A percentile compares a stretch with the other conserved stretches of the same genome.
Conservation (phyloP, 2,329 filamentous ascomycete genomes). For the Elsinoe perseae region DNA sequence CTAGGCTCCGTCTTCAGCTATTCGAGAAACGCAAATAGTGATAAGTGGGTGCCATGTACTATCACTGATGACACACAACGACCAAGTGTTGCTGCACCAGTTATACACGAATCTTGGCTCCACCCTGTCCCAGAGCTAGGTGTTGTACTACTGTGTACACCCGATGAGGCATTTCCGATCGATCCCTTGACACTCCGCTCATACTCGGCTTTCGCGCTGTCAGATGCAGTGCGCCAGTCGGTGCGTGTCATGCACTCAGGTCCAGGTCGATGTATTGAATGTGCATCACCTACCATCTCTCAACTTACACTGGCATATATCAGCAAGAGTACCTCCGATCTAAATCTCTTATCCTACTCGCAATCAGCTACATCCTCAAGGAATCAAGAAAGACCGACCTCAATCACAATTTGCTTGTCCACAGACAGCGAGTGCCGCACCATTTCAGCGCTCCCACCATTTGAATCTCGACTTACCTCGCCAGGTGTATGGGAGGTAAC, state of each 20-base stretch:
- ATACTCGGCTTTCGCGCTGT: neutral
- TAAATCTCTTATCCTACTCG: neutral
- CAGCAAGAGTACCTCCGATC: neutral
- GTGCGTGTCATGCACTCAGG: neutral
- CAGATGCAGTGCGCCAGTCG: neutral
- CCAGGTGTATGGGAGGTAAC: slow-evolving; percentile 60
- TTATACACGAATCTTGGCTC: slow-evolving; percentile 3
- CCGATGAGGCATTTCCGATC: neutral
- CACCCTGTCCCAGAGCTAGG: neutral
- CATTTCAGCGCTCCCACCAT: slow-evolving; percentile 6
- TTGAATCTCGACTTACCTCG: slow-evolving; percentile 49
- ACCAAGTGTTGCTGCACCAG: neutral
- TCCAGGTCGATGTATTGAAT: neutral
- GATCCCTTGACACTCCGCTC: neutral
- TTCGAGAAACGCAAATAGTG: neutral
- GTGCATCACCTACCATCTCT: neutral
- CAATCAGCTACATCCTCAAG: neutral
- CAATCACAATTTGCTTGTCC: neutral
- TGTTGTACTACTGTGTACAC: slow-evolving; percentile 4
- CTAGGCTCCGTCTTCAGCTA: slow-evolving; percentile 9
- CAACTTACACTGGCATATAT: neutral
- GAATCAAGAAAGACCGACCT: neutral
- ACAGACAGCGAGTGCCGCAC: neutral
- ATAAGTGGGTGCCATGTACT: neutral
- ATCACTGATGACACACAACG: neutral